Percentiles rank a stretch among this genome's conserved stretches.
Evolutionary conservation across 2,329 filamentous ascomycete genomes (phyloP).

Genomic region (Alternaria incomplexa): DNA sequence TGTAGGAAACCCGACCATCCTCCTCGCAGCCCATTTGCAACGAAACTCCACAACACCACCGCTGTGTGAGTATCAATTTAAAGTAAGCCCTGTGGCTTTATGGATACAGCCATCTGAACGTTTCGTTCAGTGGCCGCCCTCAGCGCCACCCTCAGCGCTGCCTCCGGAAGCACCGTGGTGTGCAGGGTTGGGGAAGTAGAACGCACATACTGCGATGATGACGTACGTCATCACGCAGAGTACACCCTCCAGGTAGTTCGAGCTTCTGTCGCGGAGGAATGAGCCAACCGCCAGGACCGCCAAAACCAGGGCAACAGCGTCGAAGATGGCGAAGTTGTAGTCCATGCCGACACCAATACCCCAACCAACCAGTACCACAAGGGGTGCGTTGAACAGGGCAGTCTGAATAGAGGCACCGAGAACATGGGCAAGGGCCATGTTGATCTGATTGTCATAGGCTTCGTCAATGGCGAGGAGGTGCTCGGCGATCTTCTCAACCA

Average conservation of each 20-base stretch:
- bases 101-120: neutral
- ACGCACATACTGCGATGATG: conserved; percentile 67
- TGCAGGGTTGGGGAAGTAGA: conserved; percentile 64
- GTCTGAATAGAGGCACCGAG: conserved; percentile 89
- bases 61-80: neutral
- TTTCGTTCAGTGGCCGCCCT: neutral
- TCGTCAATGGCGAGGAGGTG: conserved; percentile 85
- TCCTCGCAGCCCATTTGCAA: neutral
- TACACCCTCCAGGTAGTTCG: conserved; percentile 86
- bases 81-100: neutral
- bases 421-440: conserved; percentile 84
- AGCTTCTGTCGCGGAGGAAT: conserved; percentile 86
- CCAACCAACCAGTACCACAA: conserved; percentile 86
- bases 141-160: neutral
- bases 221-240: conserved; percentile 75
- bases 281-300: conserved; percentile 86
- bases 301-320: conserved; percentile 80
- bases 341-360: conserved; percentile 70
- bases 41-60: conserved; percentile 3
- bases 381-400: conserved; percentile 82
- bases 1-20: neutral
- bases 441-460: conserved; percentile 83
- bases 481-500: conserved; percentile 84
- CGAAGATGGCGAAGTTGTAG: conserved; percentile 86
- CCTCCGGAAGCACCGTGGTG: conserved; percentile 19